Base-by-base conservation (phyloP, 2,329 filamentous ascomycete species). In the Colletotrichum musae region DNA sequence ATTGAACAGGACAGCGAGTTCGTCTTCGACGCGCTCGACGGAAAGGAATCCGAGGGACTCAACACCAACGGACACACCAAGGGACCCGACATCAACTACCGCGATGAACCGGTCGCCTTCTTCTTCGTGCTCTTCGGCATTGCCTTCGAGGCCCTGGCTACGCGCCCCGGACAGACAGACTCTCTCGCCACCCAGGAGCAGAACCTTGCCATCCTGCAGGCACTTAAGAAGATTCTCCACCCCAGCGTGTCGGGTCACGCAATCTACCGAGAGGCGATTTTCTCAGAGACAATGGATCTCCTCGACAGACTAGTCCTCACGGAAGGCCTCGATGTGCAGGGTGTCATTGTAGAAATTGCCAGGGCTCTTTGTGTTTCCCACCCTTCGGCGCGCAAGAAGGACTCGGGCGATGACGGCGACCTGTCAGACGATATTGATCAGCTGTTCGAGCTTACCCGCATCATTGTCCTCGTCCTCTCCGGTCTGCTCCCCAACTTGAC, bases 1-100 rank as follows among this genome's bases (percentile, higher is more conserved):
- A 98, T 99, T 68, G 96, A 98, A 76, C 95, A 98, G 80, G 96
- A 99, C 77, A 98, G 95, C 80, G 94, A 96, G 70, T 97, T 98
- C 72, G 96, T 99, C 3, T 99, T 99, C 77, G 95, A 98, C 80
- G 96, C 96, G 1, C 84, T 99, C 6, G 96, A 99, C 77, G 95
- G 95, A 59, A 97, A 96, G 77, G 88, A 89, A 74, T 82, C 82
- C 0, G 83, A 85, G 10, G 86, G 82, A 24, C 79, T 83, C 5
- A 80, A 81, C 10, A 75, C 80, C 28, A 87, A 86, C 69, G 85
- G 84, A 3, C 83, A 87, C 51, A 83, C 85, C 16, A 93, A 92
- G 77, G 88, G 87, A 3, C 87, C 91, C 57, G 93, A 95, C 73
- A 98, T 99, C 82, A 98, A 98, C 80, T 99, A 99, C 78, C 93